Evolutionary conservation across 1,284 basidiomycete species (phyloP).

Genomic region (Moesziomyces sp.): DNA sequence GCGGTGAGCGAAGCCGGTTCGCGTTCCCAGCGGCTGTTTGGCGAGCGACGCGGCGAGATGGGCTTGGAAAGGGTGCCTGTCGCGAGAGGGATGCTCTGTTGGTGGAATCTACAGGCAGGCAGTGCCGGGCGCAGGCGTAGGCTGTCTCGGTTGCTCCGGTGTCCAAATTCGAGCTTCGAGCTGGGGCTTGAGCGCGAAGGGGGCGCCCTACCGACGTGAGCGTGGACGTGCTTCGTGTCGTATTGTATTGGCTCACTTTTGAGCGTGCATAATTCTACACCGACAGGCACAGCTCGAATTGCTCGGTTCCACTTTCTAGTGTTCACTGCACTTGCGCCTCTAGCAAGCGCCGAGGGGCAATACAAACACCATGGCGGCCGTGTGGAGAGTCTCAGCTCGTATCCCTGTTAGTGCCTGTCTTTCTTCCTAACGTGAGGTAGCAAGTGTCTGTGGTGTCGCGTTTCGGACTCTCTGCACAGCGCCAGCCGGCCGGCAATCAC

Average conservation of each 20-base stretch:
- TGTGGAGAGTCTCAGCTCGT: too few relatives aligned
- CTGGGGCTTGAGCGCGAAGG: background rate
- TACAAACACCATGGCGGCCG: constrained; percentile 6
- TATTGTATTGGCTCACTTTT: constrained; percentile 14
- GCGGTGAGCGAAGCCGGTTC: background rate
- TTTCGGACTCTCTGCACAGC: too few relatives aligned
- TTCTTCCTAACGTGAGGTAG: too few relatives aligned
- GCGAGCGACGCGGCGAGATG: background rate
- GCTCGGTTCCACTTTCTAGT: constrained; percentile 1
- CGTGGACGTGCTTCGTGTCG: constrained; percentile 29
- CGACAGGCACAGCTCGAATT: background rate
- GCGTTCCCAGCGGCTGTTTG: background rate
- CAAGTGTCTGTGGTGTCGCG: too few relatives aligned
- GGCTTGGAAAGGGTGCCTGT: background rate
- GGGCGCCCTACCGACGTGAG: background rate
- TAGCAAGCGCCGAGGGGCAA: background rate
- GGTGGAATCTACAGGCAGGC: constrained; percentile 27
- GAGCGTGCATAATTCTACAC: constrained; percentile 5
- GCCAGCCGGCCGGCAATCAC: too few relatives aligned
- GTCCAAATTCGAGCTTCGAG: background rate
- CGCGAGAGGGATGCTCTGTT: constrained; percentile 24
- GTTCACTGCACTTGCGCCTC: background rate
- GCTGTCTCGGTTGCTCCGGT: too few relatives aligned
- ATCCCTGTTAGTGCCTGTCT: constrained; percentile 1
- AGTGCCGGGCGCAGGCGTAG: background rate